Base-by-base conservation (phyloP, 768 basidiomycete species). In the Sporobolomyces roseus region DNA sequence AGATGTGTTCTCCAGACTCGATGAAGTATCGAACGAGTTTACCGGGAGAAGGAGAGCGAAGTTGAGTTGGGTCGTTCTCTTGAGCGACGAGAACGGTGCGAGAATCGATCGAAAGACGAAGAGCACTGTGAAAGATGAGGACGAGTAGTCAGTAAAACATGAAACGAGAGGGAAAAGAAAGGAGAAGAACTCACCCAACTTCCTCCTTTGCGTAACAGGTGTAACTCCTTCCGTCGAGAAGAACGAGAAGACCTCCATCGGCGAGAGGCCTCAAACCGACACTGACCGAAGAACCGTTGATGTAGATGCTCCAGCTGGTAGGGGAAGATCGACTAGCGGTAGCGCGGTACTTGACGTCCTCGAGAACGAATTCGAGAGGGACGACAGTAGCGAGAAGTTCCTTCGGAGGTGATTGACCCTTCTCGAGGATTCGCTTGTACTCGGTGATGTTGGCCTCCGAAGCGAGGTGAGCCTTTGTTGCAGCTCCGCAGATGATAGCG, bases 1-100 rank as follows among this genome's bases (percentile, higher is more conserved):
- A 89, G 80, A 99, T 85, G 78, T 98, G 96, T 68, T 99, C 96
- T 12, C 96, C 96, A 65, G 90, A 93, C 76, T 99, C 96, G 72
- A 98, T 87, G 70, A 98, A 85, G 82, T 88, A 93, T 38, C 93
- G 85, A 63, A 99, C 85, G 55, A 99, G 85, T 80, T 99, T 99
- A 43, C 96, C 96, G 14, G 96, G 96, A 80, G 88, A 91, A 13
- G 96, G 96, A 76, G 90, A 92, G 74, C 96, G 84, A 52, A 98
- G 83, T 79, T 98, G 94, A 29, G 96, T 99, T 21, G 96, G 96
- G 76, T 99, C 96, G 75, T 97, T 97, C 83, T 99, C 96, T 80
- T 98, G 93, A 79, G 97, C 96, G 74, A 99, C 93, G 81, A 97
- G 83, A 78, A 93, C 96, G 21, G 96, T 99, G 84, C 97, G 94